Conservation (phyloP, 805 yeast genomes). For the Wickerhamomyces canadensis region DNA sequence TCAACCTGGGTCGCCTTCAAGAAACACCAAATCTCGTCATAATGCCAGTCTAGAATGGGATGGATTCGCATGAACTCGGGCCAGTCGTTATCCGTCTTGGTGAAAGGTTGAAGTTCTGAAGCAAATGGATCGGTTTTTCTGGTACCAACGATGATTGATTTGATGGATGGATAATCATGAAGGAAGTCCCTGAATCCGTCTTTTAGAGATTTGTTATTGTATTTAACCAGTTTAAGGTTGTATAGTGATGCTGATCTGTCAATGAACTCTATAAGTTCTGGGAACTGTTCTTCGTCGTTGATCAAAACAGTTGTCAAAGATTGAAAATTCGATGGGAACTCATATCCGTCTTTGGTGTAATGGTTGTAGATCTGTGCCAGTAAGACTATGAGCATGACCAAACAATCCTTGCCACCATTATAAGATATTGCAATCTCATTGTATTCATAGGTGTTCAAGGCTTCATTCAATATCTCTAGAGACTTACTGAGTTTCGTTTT, state of each 20-base stretch:
- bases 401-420: slow-evolving; percentile 96
- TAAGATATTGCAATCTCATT: slow-evolving; percentile 72
- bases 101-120: slow-evolving; percentile 47
- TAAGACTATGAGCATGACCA: slow-evolving; percentile 76
- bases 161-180: slow-evolving; percentile 42
- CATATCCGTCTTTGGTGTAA: too few relatives aligned
- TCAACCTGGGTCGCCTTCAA: slow-evolving; percentile 49
- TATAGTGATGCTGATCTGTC: slow-evolving; percentile 46
- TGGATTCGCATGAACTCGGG: slow-evolving; percentile 80
- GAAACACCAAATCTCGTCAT: slow-evolving; percentile 82
- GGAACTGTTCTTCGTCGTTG: slow-evolving; percentile 67
- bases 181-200: slow-evolving; percentile 67
- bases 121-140: slow-evolving; percentile 88
- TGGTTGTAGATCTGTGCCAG: slow-evolving; percentile 46
- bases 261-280: slow-evolving; percentile 65
- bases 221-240: slow-evolving; percentile 41
- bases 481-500: not conserved
- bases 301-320: slow-evolving; percentile 62
- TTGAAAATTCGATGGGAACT: slow-evolving; percentile 20
- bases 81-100: slow-evolving; percentile 86
- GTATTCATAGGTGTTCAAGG: not conserved
- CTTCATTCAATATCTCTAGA: not conserved
- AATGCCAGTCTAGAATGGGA: slow-evolving; percentile 86
- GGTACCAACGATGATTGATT: slow-evolving; percentile 82
- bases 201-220: slow-evolving; percentile 44